A percentile compares a stretch with the other conserved stretches of the same genome.
Evolutionary conservation across 1,284 basidiomycete genomes (phyloP).

Genomic region (Cerioporus squamosus): DNA sequence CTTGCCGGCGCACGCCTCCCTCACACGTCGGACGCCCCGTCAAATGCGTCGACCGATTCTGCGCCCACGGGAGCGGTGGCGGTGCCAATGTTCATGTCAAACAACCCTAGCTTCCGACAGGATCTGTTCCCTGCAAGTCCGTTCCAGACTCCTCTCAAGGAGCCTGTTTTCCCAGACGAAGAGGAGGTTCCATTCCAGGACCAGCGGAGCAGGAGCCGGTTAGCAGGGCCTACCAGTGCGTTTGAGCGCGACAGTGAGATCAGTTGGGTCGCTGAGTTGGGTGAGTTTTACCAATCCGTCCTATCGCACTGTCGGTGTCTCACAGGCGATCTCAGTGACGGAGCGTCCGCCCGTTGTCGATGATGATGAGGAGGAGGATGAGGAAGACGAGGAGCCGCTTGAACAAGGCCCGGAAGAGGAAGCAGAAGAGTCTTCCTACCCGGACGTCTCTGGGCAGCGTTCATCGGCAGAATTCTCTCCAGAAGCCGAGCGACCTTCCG

Average conservation of each 20-base stretch:
- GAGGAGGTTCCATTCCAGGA: conserved; percentile 66
- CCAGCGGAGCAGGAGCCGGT: conserved; percentile 35
- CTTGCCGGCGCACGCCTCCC: conserved; percentile 40
- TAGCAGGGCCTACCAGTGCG: conserved; percentile 34
- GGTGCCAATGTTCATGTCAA: conserved; percentile 53
- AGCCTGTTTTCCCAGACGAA: conserved; percentile 61
- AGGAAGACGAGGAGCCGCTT: conserved; percentile 32
- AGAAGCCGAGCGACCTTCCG: conserved; percentile 42
- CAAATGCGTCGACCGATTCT: conserved; percentile 49
- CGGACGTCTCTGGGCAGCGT: conserved; percentile 17
- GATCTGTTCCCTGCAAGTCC: conserved; percentile 70
- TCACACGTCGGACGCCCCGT: conserved; percentile 56
- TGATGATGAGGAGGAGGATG: conserved; percentile 37
- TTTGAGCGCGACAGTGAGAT: conserved; percentile 62
- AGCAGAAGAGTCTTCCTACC: conserved; percentile 34
- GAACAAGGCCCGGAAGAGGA: conserved; percentile 37
- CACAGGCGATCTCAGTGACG: conserved; percentile 44
- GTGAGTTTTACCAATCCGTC: conserved; percentile 37
- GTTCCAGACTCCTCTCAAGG: conserved; percentile 71
- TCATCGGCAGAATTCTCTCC: conserved; percentile 23
- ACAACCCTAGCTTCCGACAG: conserved; percentile 50
- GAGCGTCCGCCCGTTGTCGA: conserved; percentile 59
- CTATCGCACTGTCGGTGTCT: background rate
- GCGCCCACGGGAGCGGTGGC: conserved; percentile 40
- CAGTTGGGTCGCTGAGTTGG: conserved; percentile 75